phyloP scores from a whole-genome alignment of 805 yeast genomes.

The Saturnispora halmiae region DNA sequence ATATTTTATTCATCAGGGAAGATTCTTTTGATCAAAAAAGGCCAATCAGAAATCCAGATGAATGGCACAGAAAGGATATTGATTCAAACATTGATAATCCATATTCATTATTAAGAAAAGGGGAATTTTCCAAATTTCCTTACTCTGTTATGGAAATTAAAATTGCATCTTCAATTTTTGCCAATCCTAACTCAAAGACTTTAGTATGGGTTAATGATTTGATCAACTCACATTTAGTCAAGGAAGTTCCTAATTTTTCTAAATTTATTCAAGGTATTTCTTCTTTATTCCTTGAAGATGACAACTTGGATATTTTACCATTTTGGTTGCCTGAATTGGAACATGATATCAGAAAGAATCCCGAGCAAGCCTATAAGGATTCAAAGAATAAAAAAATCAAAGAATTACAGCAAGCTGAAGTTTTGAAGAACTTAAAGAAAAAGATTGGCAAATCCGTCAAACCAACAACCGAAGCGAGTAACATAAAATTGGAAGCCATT shows the following conservation, averaged over 20 bases:
- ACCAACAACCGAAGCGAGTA: conserved; percentile 18
- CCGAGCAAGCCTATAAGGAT: conserved; percentile 69
- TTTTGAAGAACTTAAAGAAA: conserved; percentile 33
- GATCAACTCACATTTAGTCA: conserved; percentile 72
- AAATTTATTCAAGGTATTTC: conserved; percentile 92
- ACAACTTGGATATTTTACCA: conserved; percentile 80
- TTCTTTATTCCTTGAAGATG: conserved; percentile 79
- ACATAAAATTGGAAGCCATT: conserved; percentile 27
- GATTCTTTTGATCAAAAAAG: conserved; percentile 76
- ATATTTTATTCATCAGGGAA: conserved; percentile 79
- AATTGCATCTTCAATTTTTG: conserved; percentile 33
- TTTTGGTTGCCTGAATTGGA: conserved; percentile 93
- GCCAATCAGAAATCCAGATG: conserved; percentile 81
- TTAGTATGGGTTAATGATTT: conserved; percentile 78
- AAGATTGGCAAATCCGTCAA: conserved; percentile 35
- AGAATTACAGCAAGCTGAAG: conserved; percentile 34
- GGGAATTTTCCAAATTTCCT: conserved; percentile 79
- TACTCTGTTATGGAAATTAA: conserved; percentile 84
- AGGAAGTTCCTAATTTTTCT: conserved; percentile 89
- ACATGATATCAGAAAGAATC: conserved; percentile 63
- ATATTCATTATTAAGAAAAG: conserved; percentile 65
- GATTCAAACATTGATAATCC: conserved; percentile 71
- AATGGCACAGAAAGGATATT: conserved; percentile 90
- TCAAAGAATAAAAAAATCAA: conserved; percentile 45
- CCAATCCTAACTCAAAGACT: conserved; percentile 41